These are phyloP conservation scores for Debaryomycetaceae sp. DNA, from an alignment of 1,139 yeast species.

Conservation along the genomic window DNA sequence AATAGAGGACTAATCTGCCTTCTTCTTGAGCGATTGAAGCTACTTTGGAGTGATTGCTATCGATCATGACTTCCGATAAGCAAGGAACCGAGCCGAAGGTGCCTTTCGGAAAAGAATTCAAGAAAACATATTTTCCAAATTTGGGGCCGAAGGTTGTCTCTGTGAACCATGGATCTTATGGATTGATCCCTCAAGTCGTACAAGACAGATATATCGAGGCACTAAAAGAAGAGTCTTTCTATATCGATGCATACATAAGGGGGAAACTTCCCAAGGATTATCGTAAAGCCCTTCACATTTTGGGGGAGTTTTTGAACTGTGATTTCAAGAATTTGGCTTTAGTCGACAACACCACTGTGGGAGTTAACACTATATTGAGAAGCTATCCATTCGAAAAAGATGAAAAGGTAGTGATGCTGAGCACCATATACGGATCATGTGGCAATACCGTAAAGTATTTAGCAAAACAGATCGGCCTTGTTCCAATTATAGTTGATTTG, in stretches of 20 bases:
- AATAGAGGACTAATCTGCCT: no score
- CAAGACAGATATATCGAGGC: conserved; percentile 15
- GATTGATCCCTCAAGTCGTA: conserved; percentile 44
- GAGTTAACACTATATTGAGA: conserved; percentile 53
- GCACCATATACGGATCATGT: conserved; percentile 55
- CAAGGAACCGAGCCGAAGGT: conserved; percentile 1
- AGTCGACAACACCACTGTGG: conserved; percentile 54
- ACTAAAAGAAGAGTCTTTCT: conserved; percentile 22
- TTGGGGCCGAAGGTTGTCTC: conserved; percentile 35
- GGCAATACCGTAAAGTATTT: conserved; percentile 47
- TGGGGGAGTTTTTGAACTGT: conserved; percentile 32
- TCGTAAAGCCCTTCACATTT: conserved; percentile 20
- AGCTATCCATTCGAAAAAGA: conserved; percentile 47
- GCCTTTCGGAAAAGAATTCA: conserved; percentile 53
- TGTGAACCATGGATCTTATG: conserved; percentile 57
- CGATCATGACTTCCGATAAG: no score
- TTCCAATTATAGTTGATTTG: conserved; percentile 41
- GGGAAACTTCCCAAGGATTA: conserved; percentile 16
- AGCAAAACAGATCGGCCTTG: conserved; percentile 39
- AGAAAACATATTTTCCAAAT: conserved; percentile 41
- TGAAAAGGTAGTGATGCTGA: conserved; percentile 46
- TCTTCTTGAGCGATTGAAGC: no score
- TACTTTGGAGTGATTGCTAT: no score
- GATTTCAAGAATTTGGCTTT: conserved; percentile 40
- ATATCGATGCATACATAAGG: conserved; percentile 36